Percentiles rank a stretch among this genome's conserved stretches.
Conservation (phyloP, 345 rosid genomes). For the Sisymbrium irio region DNA sequence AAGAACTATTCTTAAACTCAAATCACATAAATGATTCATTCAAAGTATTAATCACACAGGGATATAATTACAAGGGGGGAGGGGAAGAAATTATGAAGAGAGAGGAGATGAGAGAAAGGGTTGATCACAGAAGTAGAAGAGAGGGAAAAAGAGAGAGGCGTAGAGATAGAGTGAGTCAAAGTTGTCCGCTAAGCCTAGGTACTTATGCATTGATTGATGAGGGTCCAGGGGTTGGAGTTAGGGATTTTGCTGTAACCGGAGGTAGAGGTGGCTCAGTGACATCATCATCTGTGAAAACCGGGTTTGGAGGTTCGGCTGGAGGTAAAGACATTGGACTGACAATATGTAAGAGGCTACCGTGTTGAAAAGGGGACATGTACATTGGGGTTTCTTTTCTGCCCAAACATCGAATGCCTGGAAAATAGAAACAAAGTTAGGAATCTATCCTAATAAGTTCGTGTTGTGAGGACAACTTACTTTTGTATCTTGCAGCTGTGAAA, state of each 20-base stretch:
- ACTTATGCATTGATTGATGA: conserved; percentile 29
- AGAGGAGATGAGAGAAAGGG: not conserved
- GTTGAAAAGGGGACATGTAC: conserved; percentile 51
- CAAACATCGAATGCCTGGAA: conserved; percentile 63
- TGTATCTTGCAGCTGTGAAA: conserved; percentile 60
- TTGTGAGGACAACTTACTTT: conserved; percentile 6
- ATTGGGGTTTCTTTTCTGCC: conserved; percentile 14
- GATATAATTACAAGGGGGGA: not conserved
- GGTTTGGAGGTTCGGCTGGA: conserved; percentile 59
- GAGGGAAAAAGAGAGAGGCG: no score
- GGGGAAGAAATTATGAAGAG: not conserved
- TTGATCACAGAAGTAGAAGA: conserved; percentile 4
- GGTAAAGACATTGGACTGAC: conserved; percentile 6
- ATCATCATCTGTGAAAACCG: conserved; percentile 41
- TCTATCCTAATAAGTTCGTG: no score
- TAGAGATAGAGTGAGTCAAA: conserved; percentile 31
- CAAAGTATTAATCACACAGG: no score
- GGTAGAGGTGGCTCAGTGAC: conserved; percentile 19
- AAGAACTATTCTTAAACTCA: no score
- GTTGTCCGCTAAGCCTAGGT: conserved; percentile 39
- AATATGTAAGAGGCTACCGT: conserved; percentile 39
- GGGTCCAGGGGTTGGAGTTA: conserved; percentile 43
- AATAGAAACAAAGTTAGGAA: not conserved
- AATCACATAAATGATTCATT: no score
- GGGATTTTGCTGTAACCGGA: not conserved